Evolutionary conservation across 805 yeast genomes (phyloP), one percentile per base, ranked within the genome.

Genomic region (Zygosaccharomyces kombuchaensis): DNA sequence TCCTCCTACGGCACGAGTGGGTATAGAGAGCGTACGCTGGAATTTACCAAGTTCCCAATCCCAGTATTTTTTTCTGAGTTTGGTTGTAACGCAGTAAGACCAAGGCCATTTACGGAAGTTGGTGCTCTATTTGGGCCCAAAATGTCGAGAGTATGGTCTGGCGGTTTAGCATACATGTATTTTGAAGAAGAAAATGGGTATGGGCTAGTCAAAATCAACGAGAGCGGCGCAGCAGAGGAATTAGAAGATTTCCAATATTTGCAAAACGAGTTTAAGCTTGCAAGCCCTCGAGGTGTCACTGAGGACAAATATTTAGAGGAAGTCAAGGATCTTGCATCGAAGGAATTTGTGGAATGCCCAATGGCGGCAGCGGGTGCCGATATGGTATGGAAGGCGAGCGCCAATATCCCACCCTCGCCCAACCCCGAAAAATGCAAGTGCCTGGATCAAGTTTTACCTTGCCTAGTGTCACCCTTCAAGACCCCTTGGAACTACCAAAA

Each of bases 91-190:
- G 56, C 60, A 29, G 78, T 76, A 35, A 66, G 71, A 52, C 91
- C 90, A 55, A 77, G 93, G 69, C 76, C 75, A 36, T 85, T 85
- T 72, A 74, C 81, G 21, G 91, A 85, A 66, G 81, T 85, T 44
- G 78, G 70, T 27, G 77, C 87, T 40, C 62, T 85, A 17, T 85
- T 74, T 71, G 74, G 84, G 29, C 67, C 70, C 34, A 73, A 81
- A 36, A 85, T 85, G 95, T 78, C 87, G 25, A 78, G 73, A 54
- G 81, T 82, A 39, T 85, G 93, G 93, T 84, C 91, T 35, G 93
- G 95, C 55, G 95, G 91, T 57, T 77, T 85, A 60, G 91, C 80
- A 23, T 85, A 84, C 71, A 82, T 84, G 91, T 85, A 81, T 68
- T 85, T 80, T 69, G 80, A 85, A 67, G 91, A 85, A 67, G 77